phyloP scores from a whole-genome alignment of 805 yeast genomes.

The Yamadazyma paraphyllophila region DNA sequence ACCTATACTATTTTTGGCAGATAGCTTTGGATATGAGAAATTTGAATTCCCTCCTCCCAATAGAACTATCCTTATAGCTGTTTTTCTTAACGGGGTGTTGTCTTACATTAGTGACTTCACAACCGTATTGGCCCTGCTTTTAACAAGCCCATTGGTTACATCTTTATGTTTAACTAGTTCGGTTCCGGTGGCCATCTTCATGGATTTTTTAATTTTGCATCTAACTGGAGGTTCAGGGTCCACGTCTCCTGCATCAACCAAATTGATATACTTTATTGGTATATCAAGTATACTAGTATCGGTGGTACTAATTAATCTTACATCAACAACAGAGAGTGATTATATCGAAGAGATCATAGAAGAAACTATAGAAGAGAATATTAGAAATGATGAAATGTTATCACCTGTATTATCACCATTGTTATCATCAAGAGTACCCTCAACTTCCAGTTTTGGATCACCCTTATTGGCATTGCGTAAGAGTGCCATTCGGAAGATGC shows the following conservation, averaged over 20 bases:
- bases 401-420: constrained; percentile 49
- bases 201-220: constrained; percentile 41
- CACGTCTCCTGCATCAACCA: constrained; percentile 7
- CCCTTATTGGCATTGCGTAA: constrained; percentile 13
- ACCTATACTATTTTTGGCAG: constrained; percentile 37
- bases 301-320: constrained; percentile 45
- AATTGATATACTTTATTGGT: constrained; percentile 42
- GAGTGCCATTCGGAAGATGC: constrained; percentile 3
- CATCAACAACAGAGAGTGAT: constrained; percentile 43
- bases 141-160: constrained; percentile 54
- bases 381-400: constrained; percentile 42
- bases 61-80: constrained; percentile 28
- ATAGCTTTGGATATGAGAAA: constrained; percentile 38
- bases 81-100: constrained; percentile 43
- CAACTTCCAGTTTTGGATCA: constrained; percentile 7
- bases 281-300: constrained; percentile 47
- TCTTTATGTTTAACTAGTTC: constrained; percentile 51
- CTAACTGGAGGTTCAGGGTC: constrained; percentile 18
- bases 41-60: constrained; percentile 43
- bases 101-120: constrained; percentile 50
- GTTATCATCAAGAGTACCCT: constrained; percentile 16
- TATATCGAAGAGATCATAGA: constrained; percentile 47
- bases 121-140: constrained; percentile 49
- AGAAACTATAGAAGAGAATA: constrained; percentile 47
- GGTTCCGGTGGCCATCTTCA: constrained; percentile 50